A percentile compares a stretch with the other conserved stretches of the same genome.
phyloP scores from a whole-genome alignment of 1,139 yeast species.

The Suhomyces guaymorum region DNA sequence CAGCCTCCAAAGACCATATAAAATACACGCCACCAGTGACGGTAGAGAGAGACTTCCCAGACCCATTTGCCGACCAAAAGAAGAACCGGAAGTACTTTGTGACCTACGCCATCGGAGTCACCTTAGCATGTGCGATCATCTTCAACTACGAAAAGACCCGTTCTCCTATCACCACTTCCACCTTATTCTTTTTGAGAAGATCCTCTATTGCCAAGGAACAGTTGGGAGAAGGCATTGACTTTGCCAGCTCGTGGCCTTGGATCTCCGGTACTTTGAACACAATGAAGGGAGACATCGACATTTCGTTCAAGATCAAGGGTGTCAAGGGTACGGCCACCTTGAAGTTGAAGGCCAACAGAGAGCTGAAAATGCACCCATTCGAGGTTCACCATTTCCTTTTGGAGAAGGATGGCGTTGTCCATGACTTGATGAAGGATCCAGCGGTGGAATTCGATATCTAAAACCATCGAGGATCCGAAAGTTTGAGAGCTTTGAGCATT shows the following conservation, averaged over 20 bases:
- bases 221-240: slow-evolving; percentile 76
- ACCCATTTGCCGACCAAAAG: slow-evolving; percentile 62
- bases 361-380: slow-evolving; percentile 56
- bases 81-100: slow-evolving; percentile 55
- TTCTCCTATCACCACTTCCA: slow-evolving; percentile 86
- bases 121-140: slow-evolving; percentile 64
- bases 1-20: neutral
- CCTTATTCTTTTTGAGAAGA: slow-evolving; percentile 80
- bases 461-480: too few relatives aligned
- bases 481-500: too few relatives aligned
- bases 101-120: slow-evolving; percentile 64
- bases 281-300: slow-evolving; percentile 76
- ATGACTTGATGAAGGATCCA: slow-evolving; percentile 56
- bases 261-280: slow-evolving; percentile 82
- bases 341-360: slow-evolving; percentile 60
- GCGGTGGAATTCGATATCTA: slow-evolving; percentile 37
- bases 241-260: slow-evolving; percentile 80
- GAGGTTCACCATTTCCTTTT: slow-evolving; percentile 61
- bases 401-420: slow-evolving; percentile 30
- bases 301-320: slow-evolving; percentile 71
- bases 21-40: slow-evolving; percentile 44
- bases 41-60: slow-evolving; percentile 69
- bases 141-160: slow-evolving; percentile 90
- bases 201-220: slow-evolving; percentile 63
- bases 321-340: slow-evolving; percentile 51